These are phyloP conservation scores for Nigrospora sphaerica DNA, from an alignment of 2,329 filamentous ascomycete genomes.

Conservation along the genomic window DNA sequence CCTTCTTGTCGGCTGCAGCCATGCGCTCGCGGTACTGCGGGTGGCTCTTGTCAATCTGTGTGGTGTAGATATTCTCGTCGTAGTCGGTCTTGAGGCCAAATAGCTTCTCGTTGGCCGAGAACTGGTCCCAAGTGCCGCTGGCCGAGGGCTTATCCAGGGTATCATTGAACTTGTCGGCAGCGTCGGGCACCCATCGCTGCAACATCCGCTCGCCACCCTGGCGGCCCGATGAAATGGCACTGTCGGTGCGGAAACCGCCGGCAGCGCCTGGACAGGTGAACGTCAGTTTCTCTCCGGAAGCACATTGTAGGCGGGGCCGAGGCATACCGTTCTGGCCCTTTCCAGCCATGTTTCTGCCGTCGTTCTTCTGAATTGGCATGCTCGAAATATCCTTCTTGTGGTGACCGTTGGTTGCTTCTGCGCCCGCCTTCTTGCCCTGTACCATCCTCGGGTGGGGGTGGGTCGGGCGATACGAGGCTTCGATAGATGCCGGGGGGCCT, in stretches of 20 bases:
- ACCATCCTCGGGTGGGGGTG: conserved; percentile 23
- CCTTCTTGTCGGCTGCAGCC: conserved; percentile 74
- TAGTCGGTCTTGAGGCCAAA: conserved; percentile 89
- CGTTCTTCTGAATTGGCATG: conserved; percentile 23
- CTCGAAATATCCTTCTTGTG: conserved; percentile 18
- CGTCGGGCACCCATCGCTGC: conserved; percentile 73
- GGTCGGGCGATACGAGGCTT: conserved; percentile 4
- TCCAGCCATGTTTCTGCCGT: conserved; percentile 16
- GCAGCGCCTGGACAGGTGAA: conserved; percentile 46
- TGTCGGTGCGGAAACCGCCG: conserved; percentile 74
- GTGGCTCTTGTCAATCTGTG: conserved; percentile 75
- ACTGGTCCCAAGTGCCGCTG: conserved; percentile 75
- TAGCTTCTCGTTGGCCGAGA: conserved; percentile 77
- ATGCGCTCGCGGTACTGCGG: conserved; percentile 74
- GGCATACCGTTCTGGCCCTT: conserved; percentile 24
- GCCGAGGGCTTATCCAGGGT: conserved; percentile 58
- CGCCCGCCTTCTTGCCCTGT: conserved; percentile 22
- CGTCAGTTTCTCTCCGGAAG: neutral
- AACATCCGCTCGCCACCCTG: conserved; percentile 65
- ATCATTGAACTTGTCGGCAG: conserved; percentile 56
- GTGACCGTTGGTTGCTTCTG: conserved; percentile 19
- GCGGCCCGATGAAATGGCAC: conserved; percentile 74
- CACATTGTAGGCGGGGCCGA: conserved; percentile 31
- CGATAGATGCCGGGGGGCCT: neutral
- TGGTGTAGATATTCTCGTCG: conserved; percentile 92